A percentile compares a stretch with the other conserved stretches of the same genome.
Evolutionary conservation across 2,329 filamentous ascomycete genomes (phyloP).

Genomic region (Alternaria infectoria): DNA sequence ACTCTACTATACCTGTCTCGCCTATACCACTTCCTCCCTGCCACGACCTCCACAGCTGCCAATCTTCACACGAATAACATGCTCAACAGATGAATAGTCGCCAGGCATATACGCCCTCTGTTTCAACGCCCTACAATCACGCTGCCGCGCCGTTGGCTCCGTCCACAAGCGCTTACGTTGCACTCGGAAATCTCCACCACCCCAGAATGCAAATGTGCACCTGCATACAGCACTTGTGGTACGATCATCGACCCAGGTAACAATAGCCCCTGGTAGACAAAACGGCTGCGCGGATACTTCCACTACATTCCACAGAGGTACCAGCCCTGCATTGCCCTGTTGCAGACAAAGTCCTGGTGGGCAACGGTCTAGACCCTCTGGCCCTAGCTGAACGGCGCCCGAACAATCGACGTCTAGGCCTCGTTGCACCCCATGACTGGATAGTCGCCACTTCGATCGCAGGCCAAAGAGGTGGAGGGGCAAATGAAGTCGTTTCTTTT

Average conservation of each 20-base stretch:
- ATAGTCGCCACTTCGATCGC: background rate
- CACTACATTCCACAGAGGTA: background rate
- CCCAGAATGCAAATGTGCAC: background rate
- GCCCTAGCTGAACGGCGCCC: background rate
- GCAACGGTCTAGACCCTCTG: background rate
- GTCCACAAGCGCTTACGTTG: slow-evolving; percentile 1
- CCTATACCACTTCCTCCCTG: background rate
- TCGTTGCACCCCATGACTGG: background rate
- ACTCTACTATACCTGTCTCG: background rate
- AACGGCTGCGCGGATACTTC: background rate
- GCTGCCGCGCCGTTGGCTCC: background rate
- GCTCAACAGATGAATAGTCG: background rate
- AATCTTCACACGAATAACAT: background rate
- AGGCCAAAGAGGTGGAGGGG: background rate
- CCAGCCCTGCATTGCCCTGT: background rate
- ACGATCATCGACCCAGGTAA: background rate
- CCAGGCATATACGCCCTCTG: background rate
- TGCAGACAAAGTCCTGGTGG: background rate
- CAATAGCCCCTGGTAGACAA: background rate
- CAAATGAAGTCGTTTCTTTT: background rate
- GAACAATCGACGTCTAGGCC: background rate
- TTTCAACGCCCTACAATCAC: background rate
- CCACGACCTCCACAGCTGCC: background rate
- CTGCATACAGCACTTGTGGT: slow-evolving; percentile 5
- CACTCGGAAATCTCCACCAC: background rate